Evolutionary conservation across 208 protist genomes (phyloP).

Genomic region (Phytomonas sp.): DNA sequence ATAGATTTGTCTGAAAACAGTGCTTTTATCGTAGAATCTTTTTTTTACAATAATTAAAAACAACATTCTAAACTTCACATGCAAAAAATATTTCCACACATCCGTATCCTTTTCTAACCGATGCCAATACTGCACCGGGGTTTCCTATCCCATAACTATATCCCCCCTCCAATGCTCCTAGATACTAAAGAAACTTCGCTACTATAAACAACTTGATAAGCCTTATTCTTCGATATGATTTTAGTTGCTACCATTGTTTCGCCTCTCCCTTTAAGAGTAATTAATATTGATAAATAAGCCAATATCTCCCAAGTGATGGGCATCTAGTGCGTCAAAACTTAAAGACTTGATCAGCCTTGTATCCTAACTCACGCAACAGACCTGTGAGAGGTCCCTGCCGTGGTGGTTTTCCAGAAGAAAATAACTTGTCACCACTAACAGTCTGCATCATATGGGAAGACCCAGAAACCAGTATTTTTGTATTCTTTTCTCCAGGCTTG

Average conservation of each 20-base stretch:
- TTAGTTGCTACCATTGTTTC: not conserved
- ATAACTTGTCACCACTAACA: slow-evolving; percentile 78
- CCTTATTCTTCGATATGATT: not conserved
- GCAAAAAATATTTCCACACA: not conserved
- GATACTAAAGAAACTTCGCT: not conserved
- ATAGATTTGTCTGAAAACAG: not conserved
- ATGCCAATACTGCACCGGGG: not conserved
- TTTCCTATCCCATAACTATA: not conserved
- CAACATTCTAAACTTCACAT: not conserved
- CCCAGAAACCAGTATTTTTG: slow-evolving; percentile 79
- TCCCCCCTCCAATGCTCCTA: not conserved
- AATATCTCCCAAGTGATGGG: not conserved
- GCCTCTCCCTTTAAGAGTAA: not conserved
- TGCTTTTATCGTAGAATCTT: not conserved
- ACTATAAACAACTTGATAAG: not conserved
- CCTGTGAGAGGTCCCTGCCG: slow-evolving; percentile 66
- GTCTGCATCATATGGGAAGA: slow-evolving; percentile 81
- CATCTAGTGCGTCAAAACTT: slow-evolving; percentile 56
- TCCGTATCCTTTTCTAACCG: not conserved
- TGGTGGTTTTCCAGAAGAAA: slow-evolving; percentile 37
- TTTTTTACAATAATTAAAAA: not conserved
- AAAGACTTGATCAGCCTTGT: slow-evolving; percentile 73
- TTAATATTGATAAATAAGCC: not conserved
- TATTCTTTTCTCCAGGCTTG: slow-evolving; percentile 50
- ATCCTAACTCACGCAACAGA: slow-evolving; percentile 63